Evolutionary conservation across 1,284 basidiomycete species (phyloP), one percentile per base, ranked within the genome.

Genomic region (Leccinum subspadiceum): DNA sequence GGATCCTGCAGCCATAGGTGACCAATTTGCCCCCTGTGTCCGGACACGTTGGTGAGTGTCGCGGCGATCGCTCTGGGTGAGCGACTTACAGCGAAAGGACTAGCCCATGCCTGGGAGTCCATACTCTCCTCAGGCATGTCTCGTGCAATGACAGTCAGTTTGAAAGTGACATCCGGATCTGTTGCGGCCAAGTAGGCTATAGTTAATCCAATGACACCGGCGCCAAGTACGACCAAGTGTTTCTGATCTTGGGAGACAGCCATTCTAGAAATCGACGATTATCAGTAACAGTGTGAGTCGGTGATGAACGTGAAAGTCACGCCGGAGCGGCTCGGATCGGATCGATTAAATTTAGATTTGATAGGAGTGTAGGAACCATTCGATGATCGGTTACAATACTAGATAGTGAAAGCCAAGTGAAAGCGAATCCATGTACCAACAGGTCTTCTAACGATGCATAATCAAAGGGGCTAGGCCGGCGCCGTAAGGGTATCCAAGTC

Each of bases 71-170:
- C 50, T 9, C 44, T 3, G 22, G 37, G 57, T 56, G 39, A 56
- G 56, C 13, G 49, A 76, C 83, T 65, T 60, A 85, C 86, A 41
- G 89, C 88, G 83, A 89, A 91, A 0, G 89, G 89, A 60, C 80
- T 83, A 0, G 89, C 83, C 72, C 88, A 90, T 0, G 76, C 80
- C 54, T 83, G 82, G 1, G 82, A 84, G 56, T 79, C 73, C 24
- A 80, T 67, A 35, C 35, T 35, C 71, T 90, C 87, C 54, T 82
- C 78, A 0, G 89, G 87, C 63, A 89, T 75, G 63, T 91, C 89
- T 49, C 85, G 78, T 2, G 88, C 89, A 13, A 90, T 73, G 57
- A 90, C 72, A 2, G 80, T 84, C 26, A 90, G 77, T 26, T 74
- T 77, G 69, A 82, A 80, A 2, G 57, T 1, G 13, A 55, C 57